These are phyloP conservation scores for Lolium perenne DNA, from an alignment of 176 grass and related monocot species.

Conservation along the genomic window DNA sequence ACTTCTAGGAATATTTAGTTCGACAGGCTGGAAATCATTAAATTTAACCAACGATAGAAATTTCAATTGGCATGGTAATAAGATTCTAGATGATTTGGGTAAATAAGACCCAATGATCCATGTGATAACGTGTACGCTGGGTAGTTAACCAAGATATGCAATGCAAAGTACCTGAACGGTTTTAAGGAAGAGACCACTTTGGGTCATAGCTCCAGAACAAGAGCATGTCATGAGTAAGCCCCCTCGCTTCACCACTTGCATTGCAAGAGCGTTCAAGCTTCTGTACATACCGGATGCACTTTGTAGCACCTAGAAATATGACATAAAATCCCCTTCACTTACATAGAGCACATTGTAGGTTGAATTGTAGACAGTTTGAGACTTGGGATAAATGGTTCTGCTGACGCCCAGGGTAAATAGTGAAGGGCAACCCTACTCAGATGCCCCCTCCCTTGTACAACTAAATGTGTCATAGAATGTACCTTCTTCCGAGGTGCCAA, in stretches of 20 bases:
- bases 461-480: constrained; percentile 14
- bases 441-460: constrained; percentile 5
- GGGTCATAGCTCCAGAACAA: constrained; percentile 98
- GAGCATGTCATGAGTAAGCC: constrained; percentile 96
- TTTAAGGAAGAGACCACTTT: constrained; percentile 81
- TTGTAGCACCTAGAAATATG: constrained; percentile 75
- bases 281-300: constrained; percentile 95
- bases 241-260: constrained; percentile 79
- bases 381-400: not conserved
- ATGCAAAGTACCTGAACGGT: constrained; percentile 68
- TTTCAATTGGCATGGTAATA: constrained; percentile 6
- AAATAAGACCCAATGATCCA: not conserved
- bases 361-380: constrained; percentile 22
- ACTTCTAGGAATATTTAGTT: constrained; percentile 11
- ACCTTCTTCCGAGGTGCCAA: constrained; percentile 94
- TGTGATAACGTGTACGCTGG: constrained; percentile 18
- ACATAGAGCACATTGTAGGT: constrained; percentile 4
- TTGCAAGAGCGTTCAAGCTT: constrained; percentile 86
- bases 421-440: not conserved
- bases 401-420: constrained; percentile 21
- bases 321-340: not conserved
- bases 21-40: constrained; percentile 2
- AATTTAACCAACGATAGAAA: not conserved
- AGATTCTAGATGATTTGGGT: not conserved
- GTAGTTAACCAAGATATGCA: not conserved